phyloP scores from a whole-genome alignment of 352 stramenopile species.

The Globisporangium viniferum region DNA sequence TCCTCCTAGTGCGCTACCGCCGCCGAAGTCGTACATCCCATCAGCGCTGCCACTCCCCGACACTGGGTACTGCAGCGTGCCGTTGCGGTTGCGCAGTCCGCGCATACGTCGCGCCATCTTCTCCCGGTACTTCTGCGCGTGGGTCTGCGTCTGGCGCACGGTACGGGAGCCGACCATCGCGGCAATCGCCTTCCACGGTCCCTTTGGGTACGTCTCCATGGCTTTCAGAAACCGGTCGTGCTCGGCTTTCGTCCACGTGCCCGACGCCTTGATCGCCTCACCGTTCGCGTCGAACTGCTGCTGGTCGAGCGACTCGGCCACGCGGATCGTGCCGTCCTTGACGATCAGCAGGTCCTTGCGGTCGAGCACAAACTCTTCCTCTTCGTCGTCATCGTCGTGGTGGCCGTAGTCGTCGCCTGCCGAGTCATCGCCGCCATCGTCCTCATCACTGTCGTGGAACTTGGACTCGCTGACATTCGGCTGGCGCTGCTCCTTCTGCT shows the following conservation, averaged over 20 bases:
- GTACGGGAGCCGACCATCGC: slow-evolving; percentile 24
- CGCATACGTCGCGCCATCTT: slow-evolving; percentile 18
- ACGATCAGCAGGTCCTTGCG: slow-evolving; percentile 73
- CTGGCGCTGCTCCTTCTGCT: slow-evolving; percentile 1
- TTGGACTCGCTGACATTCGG: slow-evolving; percentile 7
- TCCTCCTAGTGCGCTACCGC: background rate
- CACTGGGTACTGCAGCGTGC: slow-evolving; percentile 13
- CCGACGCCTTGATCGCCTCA: slow-evolving; percentile 18
- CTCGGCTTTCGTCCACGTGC: slow-evolving; percentile 24
- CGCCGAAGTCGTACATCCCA: background rate
- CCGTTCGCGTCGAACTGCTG: slow-evolving; percentile 48
- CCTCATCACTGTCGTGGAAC: background rate
- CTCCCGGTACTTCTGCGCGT: slow-evolving; percentile 40
- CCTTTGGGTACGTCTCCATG: slow-evolving; percentile 24
- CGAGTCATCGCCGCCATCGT: slow-evolving; percentile 3
- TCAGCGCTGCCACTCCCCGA: background rate
- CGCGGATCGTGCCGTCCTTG: slow-evolving; percentile 65
- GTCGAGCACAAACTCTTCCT: slow-evolving; percentile 49
- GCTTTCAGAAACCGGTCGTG: slow-evolving; percentile 22
- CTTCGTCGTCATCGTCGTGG: slow-evolving; percentile 25
- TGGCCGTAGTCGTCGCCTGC: slow-evolving; percentile 13
- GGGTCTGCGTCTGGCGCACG: slow-evolving; percentile 25
- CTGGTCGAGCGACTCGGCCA: slow-evolving; percentile 60
- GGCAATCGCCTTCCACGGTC: slow-evolving; percentile 23
- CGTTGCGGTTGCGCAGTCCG: slow-evolving; percentile 19